These are phyloP conservation scores for Pythium oligandrum DNA, from an alignment of 352 stramenopile species.

Conservation along the genomic window DNA sequence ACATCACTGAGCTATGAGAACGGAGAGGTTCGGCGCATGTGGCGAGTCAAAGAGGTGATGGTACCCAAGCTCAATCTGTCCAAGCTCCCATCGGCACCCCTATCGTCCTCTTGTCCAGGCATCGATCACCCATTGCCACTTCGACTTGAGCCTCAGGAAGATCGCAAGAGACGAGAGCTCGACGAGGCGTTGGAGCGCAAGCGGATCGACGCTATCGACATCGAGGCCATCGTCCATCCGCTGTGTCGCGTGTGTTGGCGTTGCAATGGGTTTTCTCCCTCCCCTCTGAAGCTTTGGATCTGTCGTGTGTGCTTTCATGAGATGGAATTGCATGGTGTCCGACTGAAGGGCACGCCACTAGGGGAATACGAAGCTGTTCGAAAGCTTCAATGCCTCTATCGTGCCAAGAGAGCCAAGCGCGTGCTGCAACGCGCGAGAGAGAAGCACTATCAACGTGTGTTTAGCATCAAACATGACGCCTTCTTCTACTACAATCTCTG, in stretches of 20 bases:
- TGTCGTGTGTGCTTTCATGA: conserved; percentile 72
- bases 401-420: conserved; percentile 37
- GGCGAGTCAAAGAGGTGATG: conserved; percentile 31
- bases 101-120: conserved; percentile 36
- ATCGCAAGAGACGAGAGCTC: conserved; percentile 28
- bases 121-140: conserved; percentile 22
- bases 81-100: conserved; percentile 26
- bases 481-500: conserved; percentile 84
- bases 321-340: conserved; percentile 55
- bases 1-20: conserved; percentile 54
- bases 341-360: conserved; percentile 31
- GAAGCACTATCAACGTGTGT: conserved; percentile 66
- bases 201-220: conserved; percentile 58
- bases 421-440: conserved; percentile 52
- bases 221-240: conserved; percentile 60
- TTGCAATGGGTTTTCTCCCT: conserved; percentile 70
- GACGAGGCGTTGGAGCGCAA: conserved; percentile 31
- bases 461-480: conserved; percentile 63
- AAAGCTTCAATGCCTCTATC: conserved; percentile 70
- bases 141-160: conserved; percentile 49
- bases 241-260: conserved; percentile 74
- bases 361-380: conserved; percentile 69
- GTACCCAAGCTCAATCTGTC: conserved; percentile 49
- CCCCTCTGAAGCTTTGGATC: conserved; percentile 55
- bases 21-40: conserved; percentile 41